Evolutionary conservation across 164 flowering plant species (phyloP).

Genomic region (Warburgia ugandensis): DNA sequence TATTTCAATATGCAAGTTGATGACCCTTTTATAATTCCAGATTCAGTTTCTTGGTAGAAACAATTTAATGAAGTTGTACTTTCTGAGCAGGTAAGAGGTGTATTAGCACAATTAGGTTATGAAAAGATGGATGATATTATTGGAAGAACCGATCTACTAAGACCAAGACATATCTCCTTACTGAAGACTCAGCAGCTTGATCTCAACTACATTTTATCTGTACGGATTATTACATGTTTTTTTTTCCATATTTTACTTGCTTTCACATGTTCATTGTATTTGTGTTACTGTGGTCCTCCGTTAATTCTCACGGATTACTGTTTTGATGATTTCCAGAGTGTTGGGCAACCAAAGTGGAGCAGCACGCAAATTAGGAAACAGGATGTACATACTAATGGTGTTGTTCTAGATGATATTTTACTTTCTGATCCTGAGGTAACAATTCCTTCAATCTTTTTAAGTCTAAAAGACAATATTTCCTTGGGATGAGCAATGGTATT

Average conservation of each 20-base stretch:
- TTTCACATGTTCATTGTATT: neutral
- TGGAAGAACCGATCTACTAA: constrained; percentile 77
- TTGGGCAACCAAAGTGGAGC: constrained; percentile 84
- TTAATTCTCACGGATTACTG: neutral
- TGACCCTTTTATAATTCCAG: neutral
- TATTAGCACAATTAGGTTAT: constrained; percentile 86
- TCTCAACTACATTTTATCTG: constrained; percentile 75
- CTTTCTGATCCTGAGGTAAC: constrained; percentile 88
- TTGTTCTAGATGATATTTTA: constrained; percentile 76
- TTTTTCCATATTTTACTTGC: constrained; percentile 26
- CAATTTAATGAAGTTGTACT: neutral
- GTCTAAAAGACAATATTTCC: neutral
- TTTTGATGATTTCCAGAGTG: constrained; percentile 39
- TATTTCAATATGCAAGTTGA: neutral
- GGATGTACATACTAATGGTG: constrained; percentile 88
- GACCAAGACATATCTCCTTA: constrained; percentile 67
- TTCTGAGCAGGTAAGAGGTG: constrained; percentile 73
- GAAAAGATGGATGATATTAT: constrained; percentile 86
- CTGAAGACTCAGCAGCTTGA: constrained; percentile 96
- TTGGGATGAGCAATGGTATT: neutral
- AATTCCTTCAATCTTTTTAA: neutral
- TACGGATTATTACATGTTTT: constrained; percentile 48
- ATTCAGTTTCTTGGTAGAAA: neutral
- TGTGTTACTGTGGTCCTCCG: neutral
- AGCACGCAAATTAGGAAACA: constrained; percentile 82